Percentiles rank a stretch among this genome's conserved stretches.
These are phyloP conservation scores for Neurospora hispaniola DNA, from an alignment of 495 filamentous ascomycete species.

Conservation along the genomic window DNA sequence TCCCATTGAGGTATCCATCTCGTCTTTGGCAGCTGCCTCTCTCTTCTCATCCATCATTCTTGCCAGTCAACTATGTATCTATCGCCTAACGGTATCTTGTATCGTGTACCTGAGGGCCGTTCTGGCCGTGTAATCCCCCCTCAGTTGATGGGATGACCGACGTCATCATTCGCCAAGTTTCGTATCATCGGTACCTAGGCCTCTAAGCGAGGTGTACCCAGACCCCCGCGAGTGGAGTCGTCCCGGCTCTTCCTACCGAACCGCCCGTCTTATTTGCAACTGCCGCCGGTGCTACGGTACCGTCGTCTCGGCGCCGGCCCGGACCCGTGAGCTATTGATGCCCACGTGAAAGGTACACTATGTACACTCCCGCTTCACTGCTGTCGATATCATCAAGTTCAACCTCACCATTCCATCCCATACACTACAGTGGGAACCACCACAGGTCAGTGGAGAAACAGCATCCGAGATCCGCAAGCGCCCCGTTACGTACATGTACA, in stretches of 20 bases:
- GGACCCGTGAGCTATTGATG: background rate
- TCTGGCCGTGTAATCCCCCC: background rate
- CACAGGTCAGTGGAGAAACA: background rate
- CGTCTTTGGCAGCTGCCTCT: background rate
- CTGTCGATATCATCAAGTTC: background rate
- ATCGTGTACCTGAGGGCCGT: no score
- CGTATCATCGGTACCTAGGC: no score
- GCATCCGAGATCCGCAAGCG: background rate
- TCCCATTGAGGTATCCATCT: background rate
- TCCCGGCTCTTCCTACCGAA: background rate
- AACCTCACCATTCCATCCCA: background rate
- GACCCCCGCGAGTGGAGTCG: background rate
- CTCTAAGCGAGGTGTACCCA: background rate
- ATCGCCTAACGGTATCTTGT: background rate
- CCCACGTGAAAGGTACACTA: background rate
- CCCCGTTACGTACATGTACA: background rate
- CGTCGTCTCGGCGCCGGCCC: background rate
- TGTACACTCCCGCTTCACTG: background rate
- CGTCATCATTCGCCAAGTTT: background rate
- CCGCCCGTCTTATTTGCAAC: background rate
- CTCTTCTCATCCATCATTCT: background rate
- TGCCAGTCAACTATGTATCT: background rate
- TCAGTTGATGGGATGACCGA: background rate
- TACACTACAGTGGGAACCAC: background rate
- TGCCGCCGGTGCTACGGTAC: background rate